A percentile compares a stretch with the other conserved stretches of the same genome.
These are phyloP conservation scores for Verticillium albo-atrum DNA, from an alignment of 2,329 filamentous ascomycete genomes.

Conservation along the genomic window DNA sequence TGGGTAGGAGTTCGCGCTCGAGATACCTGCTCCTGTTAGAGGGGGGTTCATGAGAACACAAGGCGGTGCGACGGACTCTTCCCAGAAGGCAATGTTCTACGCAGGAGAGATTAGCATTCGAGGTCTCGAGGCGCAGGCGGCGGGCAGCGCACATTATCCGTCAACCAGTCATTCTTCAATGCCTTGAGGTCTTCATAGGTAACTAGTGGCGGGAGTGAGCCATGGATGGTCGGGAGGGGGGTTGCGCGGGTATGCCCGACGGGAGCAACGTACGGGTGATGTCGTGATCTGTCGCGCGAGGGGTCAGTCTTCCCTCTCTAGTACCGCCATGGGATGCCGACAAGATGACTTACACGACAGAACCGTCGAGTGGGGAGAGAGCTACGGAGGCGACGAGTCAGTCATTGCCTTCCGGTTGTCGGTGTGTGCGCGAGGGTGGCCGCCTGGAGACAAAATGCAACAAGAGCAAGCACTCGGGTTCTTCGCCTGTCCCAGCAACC, in stretches of 20 bases:
- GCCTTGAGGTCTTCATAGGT: slow-evolving; percentile 86
- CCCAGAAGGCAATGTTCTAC: slow-evolving; percentile 94
- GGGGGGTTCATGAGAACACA: not conserved
- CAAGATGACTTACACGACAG: slow-evolving; percentile 38
- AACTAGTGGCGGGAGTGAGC: slow-evolving; percentile 44
- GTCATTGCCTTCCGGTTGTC: not conserved
- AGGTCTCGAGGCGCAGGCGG: not conserved
- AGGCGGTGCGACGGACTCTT: slow-evolving; percentile 57
- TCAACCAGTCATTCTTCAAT: slow-evolving; percentile 90
- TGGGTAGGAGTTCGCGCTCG: slow-evolving; percentile 78
- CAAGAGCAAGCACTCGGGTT: not conserved
- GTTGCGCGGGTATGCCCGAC: slow-evolving; percentile 10
- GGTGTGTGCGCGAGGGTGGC: not conserved
- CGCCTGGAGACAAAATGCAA: not conserved
- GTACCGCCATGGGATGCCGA: not conserved
- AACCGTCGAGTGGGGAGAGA: slow-evolving; percentile 35
- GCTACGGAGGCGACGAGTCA: slow-evolving; percentile 17
- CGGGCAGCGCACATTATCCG: slow-evolving; percentile 71
- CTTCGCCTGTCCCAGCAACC: not conserved
- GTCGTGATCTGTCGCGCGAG: slow-evolving; percentile 25
- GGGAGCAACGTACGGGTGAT: slow-evolving; percentile 22
- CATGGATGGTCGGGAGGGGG: not conserved
- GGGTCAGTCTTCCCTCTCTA: not conserved
- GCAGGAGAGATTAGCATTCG: not conserved
- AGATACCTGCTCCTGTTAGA: slow-evolving; percentile 55